Evolutionary conservation across 345 rosid species (phyloP).

Genomic region (Combretum micranthum): DNA sequence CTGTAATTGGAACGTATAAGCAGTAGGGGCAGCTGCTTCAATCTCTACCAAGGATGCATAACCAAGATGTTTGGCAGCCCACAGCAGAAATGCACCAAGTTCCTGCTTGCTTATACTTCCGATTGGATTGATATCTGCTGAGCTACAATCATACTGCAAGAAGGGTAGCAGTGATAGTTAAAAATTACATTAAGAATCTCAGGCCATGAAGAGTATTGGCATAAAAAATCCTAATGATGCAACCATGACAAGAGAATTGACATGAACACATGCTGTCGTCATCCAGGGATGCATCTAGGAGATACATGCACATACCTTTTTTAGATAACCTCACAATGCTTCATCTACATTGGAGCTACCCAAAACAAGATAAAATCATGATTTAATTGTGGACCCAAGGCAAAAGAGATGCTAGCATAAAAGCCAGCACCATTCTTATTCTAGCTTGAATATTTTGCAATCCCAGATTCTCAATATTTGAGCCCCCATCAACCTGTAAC

Average conservation of each 20-base stretch:
- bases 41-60: constrained; percentile 80
- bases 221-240: background rate
- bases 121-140: constrained; percentile 95
- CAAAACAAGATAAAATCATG: constrained; percentile 85
- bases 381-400: constrained; percentile 94
- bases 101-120: constrained; percentile 93
- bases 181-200: no score
- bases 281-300: background rate
- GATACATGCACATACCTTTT: constrained; percentile 47
- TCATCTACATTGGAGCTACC: constrained; percentile 97
- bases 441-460: constrained; percentile 94
- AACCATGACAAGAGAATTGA: background rate
- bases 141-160: constrained; percentile 88
- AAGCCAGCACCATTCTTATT: constrained; percentile 93
- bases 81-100: constrained; percentile 64
- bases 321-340: constrained; percentile 86
- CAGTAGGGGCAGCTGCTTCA: constrained; percentile 98
- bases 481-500: constrained; percentile 84
- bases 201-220: background rate
- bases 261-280: no score
- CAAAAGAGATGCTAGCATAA: constrained; percentile 83
- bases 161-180: background rate
- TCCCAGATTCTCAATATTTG: constrained; percentile 73
- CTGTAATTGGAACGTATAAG: constrained; percentile 80
- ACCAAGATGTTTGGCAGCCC: constrained; percentile 89